A percentile compares a stretch with the other conserved stretches of the same genome.
Conservation (phyloP, 345 rosid species). For the Reutealis trisperma region DNA sequence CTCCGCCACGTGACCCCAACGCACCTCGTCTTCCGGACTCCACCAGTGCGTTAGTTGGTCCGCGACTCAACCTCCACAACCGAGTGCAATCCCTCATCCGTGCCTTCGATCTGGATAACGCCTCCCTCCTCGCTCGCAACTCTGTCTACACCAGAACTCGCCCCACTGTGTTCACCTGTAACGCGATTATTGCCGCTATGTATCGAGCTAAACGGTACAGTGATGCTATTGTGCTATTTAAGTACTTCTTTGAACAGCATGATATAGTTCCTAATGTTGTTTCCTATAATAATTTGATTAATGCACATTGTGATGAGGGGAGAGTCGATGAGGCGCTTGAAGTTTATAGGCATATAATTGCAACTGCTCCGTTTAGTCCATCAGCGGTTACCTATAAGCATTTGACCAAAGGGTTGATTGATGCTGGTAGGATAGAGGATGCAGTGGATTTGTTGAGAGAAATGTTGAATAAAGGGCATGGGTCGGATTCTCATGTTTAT, state of each 20-base stretch:
- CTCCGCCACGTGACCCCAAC: conserved; percentile 79
- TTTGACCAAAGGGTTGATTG: conserved; percentile 88
- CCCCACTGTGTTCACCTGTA: conserved; percentile 98
- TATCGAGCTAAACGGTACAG: conserved; percentile 74
- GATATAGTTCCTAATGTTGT: conserved; percentile 88
- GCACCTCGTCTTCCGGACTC: conserved; percentile 93
- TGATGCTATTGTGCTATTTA: conserved; percentile 78
- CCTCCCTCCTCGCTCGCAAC: conserved; percentile 77
- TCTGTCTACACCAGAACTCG: conserved; percentile 66
- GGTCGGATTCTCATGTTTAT: conserved; percentile 87
- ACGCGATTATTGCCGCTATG: conserved; percentile 94
- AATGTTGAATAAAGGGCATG: conserved; percentile 90
- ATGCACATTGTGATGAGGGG: conserved; percentile 83
- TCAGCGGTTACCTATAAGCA: conserved; percentile 86
- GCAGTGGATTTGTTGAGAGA: conserved; percentile 82
- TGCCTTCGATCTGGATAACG: conserved; percentile 89
- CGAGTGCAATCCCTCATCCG: conserved; percentile 94
- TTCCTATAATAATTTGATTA: conserved; percentile 87
- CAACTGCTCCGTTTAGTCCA: conserved; percentile 76
- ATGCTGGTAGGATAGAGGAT: conserved; percentile 67
- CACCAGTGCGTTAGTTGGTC: conserved; percentile 79
- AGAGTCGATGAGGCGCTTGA: conserved; percentile 70
- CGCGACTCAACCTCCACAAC: conserved; percentile 87
- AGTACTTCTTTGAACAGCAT: conserved; percentile 76
- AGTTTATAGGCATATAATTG: conserved; percentile 65